phyloP scores from a whole-genome alignment of 768 basidiomycete species.

The Plicaturopsis crispa region DNA sequence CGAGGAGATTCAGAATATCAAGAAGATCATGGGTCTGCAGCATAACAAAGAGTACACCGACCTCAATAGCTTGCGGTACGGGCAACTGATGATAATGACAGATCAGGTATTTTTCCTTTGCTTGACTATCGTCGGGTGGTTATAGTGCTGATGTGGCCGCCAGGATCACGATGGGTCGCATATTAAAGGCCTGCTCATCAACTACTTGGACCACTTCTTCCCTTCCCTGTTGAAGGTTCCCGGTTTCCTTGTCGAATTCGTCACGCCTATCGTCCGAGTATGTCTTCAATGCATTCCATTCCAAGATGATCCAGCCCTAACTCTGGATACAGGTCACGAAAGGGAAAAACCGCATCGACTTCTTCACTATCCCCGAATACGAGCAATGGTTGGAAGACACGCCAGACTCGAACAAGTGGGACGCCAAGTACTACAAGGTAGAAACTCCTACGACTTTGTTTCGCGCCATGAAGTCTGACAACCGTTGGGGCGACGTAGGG shows the following conservation, averaged over 20 bases:
- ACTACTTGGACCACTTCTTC: constrained; percentile 95
- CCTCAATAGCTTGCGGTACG: constrained; percentile 72
- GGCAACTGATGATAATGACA: constrained; percentile 98
- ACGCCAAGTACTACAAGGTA: constrained; percentile 96
- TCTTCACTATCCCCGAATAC: constrained; percentile 97
- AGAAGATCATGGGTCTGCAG: constrained; percentile 95
- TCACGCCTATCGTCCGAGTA: constrained; percentile 96
- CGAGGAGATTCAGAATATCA: constrained; percentile 93
- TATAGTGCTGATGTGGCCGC: not conserved
- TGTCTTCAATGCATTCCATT: constrained; percentile 13
- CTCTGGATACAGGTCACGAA: constrained; percentile 52
- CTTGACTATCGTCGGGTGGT: not conserved
- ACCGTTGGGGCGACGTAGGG: no score
- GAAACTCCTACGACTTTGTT: constrained; percentile 13
- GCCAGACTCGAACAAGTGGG: constrained; percentile 74
- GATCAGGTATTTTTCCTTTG: constrained; percentile 68
- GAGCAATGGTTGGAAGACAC: constrained; percentile 85
- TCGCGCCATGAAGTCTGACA: no score
- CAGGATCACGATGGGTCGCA: constrained; percentile 99
- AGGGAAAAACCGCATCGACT: constrained; percentile 71
- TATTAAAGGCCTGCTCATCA: constrained; percentile 98
- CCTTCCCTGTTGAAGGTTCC: constrained; percentile 88
- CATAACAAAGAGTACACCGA: constrained; percentile 85
- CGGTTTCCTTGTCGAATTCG: constrained; percentile 94
- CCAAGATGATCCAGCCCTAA: not conserved